Evolutionary conservation across 2,329 filamentous ascomycete species (phyloP).

Genomic region (Coleophoma cylindrospora): DNA sequence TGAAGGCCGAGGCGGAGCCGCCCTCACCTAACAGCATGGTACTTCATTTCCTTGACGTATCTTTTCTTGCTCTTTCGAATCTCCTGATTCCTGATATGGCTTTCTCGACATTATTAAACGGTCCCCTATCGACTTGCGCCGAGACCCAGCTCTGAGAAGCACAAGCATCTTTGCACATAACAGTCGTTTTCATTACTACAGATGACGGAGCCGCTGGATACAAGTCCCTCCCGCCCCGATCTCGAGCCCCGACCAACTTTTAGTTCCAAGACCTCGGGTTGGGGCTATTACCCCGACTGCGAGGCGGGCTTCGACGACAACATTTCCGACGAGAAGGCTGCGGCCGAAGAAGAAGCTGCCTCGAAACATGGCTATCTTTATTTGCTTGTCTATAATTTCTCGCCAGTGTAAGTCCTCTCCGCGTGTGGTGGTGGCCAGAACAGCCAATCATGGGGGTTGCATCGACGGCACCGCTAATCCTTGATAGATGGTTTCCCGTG

Average conservation of each 20-base stretch:
- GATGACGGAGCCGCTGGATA: background rate
- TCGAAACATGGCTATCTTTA: background rate
- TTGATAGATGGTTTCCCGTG: conserved; percentile 2
- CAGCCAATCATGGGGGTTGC: background rate
- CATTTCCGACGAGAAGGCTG: background rate
- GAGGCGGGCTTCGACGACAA: background rate
- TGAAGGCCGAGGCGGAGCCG: background rate
- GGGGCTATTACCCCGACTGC: background rate
- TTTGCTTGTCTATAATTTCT: background rate
- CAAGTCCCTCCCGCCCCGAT: background rate
- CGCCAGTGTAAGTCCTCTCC: background rate
- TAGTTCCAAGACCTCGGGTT: background rate
- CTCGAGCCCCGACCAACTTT: background rate
- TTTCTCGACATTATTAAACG: background rate
- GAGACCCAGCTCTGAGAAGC: background rate
- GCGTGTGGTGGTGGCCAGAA: background rate
- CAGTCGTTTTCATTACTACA: background rate
- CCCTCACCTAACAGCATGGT: background rate
- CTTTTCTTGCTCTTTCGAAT: background rate
- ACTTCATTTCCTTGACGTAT: background rate
- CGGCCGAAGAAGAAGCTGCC: background rate
- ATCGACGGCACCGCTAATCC: background rate
- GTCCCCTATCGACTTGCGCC: background rate
- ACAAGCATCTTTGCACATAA: background rate
- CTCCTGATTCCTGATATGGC: background rate